Evolutionary conservation across 2,329 filamentous ascomycete genomes (phyloP), one percentile per base, ranked within the genome.

Genomic region (Penicillium sp.): DNA sequence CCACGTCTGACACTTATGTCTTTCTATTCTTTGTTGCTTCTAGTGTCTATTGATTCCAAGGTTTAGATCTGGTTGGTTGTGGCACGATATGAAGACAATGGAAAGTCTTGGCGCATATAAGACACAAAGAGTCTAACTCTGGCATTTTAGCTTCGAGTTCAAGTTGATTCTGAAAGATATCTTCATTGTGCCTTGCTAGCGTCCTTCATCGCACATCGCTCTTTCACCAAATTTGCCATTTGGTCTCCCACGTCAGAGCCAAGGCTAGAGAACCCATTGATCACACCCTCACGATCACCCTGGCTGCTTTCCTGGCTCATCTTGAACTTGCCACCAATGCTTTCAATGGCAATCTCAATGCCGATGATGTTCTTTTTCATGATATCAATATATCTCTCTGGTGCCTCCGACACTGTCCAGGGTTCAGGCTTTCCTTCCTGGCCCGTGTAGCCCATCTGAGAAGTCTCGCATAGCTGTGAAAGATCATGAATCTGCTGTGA

Each of bases 401-500:
- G 86, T 3, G 85, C 84, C 55, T 89, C 84, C 0, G 71, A 63
- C 0, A 88, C 81, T 39, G 75, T 72, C 87, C 86, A 88, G n/a
- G 67, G 53, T 4, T 34, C 74, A 0, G 83, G 83, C 53, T 87
- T 83, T 0, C 64, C 69, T 41, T 56, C 48, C 9, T 72, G 76
- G 4, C 50, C 50, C n/a, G 73, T 78, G 65, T 82, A 83, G 0
- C 79, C 80, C 83, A 88, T 88, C 14, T 86, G 74, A 1, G 65
- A 58, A 0, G 63, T 74, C 67, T 89, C 86, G 1, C 73, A 71
- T 36, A 82, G 73, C 1, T 68, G 64, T 1, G 80, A 77, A 10
- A 88, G 68, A 52, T 83, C 83, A 1, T 72, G 59, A 3, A 87
- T 71, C 63, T 87, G 83, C 43, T 65, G 72, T 0, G 69, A 56